Base-by-base conservation (phyloP, 2,329 filamentous ascomycete genomes). In the Neurospora crassa region DNA sequence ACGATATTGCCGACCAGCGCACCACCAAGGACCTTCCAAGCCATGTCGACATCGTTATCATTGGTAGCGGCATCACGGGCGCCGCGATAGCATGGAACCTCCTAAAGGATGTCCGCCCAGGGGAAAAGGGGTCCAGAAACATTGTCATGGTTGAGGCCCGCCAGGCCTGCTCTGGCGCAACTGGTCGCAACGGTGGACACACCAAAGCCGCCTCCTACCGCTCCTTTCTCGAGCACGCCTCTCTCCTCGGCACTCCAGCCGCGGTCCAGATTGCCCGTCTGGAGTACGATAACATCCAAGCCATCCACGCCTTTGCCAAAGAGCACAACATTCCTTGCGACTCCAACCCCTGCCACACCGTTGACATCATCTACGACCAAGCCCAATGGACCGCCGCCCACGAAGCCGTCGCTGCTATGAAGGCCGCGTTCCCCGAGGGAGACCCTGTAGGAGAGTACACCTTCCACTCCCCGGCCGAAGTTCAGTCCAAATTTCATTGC, bases 61-160 rank as follows among this genome's bases (percentile, higher is more conserved):
- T 91, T 40, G 89, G 89, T 40, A 89, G 85, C 77, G 89, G 89
- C 37, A 89, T 91, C 73, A 88, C 87, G 2, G 89, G 89, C n/a
- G 83, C 86, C 5, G 86, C 85, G 68, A 83, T 86, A 6, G 88
- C 88, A 11, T 86, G 86, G 77, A 85, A 85, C 73, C 80, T 89
- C 74, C 82, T 81, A 18, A 71, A 74, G 29, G 40, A 69, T n/a
- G 12, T 18, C 6, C 29, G 34, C 8, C 59, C 68, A 2, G 70
- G 68, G 7, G n/a, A 45, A n/a, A 47, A 7, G 67, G 11, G 34
- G 18, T 10, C 37, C 24, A 67, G 29, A 40, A 81, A 83, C 68
- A 81, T 91, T 3, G 83, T 91, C 2, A 85, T 91, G 83, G 80
- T 91, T 6, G 89, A 92, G 78, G 89, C 89, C 12, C 82, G 89